Percentiles rank a stretch among this genome's conserved stretches.
These are phyloP conservation scores for Phytophthora gonapodyides DNA, from an alignment of 352 stramenopile genomes.

Conservation along the genomic window DNA sequence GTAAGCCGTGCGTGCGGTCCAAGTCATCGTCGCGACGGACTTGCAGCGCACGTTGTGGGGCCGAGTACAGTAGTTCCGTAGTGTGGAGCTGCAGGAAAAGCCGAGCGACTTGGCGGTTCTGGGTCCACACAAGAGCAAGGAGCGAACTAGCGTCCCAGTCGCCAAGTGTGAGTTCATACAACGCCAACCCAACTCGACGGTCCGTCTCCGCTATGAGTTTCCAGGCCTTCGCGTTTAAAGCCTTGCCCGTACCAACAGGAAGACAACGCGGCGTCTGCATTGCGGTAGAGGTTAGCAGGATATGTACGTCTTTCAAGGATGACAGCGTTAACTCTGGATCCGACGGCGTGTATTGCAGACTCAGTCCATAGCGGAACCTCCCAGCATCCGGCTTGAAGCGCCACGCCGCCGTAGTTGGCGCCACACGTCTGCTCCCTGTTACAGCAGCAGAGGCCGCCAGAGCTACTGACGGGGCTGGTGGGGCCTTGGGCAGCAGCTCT, in stretches of 20 bases:
- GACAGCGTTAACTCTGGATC: constrained; percentile 36
- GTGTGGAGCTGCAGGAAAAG: constrained; percentile 59
- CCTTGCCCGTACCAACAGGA: constrained; percentile 12
- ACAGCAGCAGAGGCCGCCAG: constrained; percentile 7
- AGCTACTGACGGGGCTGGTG: constrained; percentile 19
- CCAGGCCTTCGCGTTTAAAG: constrained; percentile 37
- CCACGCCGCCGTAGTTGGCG: constrained; percentile 11
- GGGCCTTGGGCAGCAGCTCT: constrained; percentile 23
- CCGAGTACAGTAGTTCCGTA: constrained; percentile 50
- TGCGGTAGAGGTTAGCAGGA: constrained; percentile 22
- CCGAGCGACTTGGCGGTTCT: constrained; percentile 44
- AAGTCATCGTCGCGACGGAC: constrained; percentile 51
- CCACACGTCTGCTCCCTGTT: constrained; percentile 8
- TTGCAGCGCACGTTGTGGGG: constrained; percentile 37
- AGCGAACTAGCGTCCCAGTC: constrained; percentile 48
- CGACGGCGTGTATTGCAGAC: constrained; percentile 32
- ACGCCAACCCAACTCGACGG: constrained; percentile 44
- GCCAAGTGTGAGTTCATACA: constrained; percentile 56
- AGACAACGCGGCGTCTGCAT: constrained; percentile 17
- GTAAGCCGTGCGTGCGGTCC: constrained; percentile 39
- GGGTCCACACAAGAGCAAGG: constrained; percentile 55
- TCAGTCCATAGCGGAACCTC: constrained; percentile 43
- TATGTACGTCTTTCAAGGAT: constrained; percentile 32
- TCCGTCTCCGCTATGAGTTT: constrained; percentile 43
- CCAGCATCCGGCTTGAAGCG: constrained; percentile 32